phyloP scores from a whole-genome alignment of 2,329 filamentous ascomycete species.

The Akanthomyces dipterigenus region DNA sequence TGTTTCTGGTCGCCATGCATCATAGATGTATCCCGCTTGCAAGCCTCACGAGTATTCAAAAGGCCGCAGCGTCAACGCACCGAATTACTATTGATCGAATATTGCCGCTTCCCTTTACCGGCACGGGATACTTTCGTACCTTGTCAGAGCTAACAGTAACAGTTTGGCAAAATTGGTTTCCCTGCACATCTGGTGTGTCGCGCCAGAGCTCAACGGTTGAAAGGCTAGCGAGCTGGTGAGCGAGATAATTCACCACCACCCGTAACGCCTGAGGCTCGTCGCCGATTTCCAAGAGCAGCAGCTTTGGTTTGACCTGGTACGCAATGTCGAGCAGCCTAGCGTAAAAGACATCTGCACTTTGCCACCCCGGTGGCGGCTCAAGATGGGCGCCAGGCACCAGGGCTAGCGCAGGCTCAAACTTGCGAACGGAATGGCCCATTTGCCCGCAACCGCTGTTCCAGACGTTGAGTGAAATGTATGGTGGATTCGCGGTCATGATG shows the following conservation, averaged over 20 bases:
- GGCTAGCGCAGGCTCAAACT: constrained; percentile 73
- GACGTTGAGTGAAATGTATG: constrained; percentile 65
- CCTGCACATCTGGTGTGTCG: constrained; percentile 50
- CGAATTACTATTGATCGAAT: constrained; percentile 38
- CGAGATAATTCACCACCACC: constrained; percentile 45
- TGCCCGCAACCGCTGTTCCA: constrained; percentile 33
- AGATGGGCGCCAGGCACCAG: constrained; percentile 50
- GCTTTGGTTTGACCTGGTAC: constrained; percentile 37
- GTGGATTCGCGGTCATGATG: constrained; percentile 80
- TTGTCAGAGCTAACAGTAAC: constrained; percentile 13
- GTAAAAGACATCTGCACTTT: constrained; percentile 57
- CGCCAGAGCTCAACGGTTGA: constrained; percentile 61
- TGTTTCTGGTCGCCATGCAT: not conserved
- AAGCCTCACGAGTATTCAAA: not conserved
- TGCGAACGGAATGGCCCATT: constrained; percentile 67
- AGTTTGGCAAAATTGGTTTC: constrained; percentile 22
- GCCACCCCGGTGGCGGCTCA: constrained; percentile 24
- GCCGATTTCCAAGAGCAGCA: constrained; percentile 65
- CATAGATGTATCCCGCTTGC: not conserved
- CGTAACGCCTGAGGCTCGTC: constrained; percentile 60
- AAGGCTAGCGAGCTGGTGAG: constrained; percentile 20
- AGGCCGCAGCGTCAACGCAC: not conserved
- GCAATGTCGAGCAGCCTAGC: constrained; percentile 54
- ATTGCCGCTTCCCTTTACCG: constrained; percentile 39
- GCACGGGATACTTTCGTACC: constrained; percentile 21